Conservation (phyloP, 495 filamentous ascomycete genomes). For the Penicillium fimorum region DNA sequence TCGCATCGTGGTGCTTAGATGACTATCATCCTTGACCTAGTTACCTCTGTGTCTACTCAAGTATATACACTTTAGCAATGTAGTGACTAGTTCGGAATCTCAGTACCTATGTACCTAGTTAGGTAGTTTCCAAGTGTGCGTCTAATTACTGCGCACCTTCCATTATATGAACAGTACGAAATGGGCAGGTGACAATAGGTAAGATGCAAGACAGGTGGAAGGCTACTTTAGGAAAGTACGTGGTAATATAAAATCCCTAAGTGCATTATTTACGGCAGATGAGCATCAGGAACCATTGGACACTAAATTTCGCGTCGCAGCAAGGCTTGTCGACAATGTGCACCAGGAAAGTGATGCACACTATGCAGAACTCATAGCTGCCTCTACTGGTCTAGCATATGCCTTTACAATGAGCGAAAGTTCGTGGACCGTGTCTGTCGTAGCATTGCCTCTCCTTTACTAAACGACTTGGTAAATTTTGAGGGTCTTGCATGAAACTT, state of each 20-base stretch:
- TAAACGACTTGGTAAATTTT: slow-evolving; percentile 20
- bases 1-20: not conserved
- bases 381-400: slow-evolving; percentile 25
- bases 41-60: not conserved
- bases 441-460: slow-evolving; percentile 18
- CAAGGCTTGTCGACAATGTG: slow-evolving; percentile 25
- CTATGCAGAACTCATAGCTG: slow-evolving; percentile 38
- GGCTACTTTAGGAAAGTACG: too few relatives aligned
- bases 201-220: too few relatives aligned
- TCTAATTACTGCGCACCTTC: too few relatives aligned
- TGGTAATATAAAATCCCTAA: too few relatives aligned
- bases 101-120: too few relatives aligned
- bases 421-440: slow-evolving; percentile 19
- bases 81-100: too few relatives aligned
- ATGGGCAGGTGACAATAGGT: too few relatives aligned
- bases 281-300: slow-evolving; percentile 17
- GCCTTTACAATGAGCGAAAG: slow-evolving; percentile 10
- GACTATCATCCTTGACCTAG: not conserved
- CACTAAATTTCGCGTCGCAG: slow-evolving; percentile 24
- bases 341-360: slow-evolving; percentile 27
- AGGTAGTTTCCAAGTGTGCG: too few relatives aligned
- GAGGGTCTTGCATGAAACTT: slow-evolving; percentile 6
- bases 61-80: not conserved
- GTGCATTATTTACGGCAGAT: too few relatives aligned
- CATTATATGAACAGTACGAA: too few relatives aligned